These are phyloP conservation scores for Vicia faba DNA, from an alignment of 306 rosid species.

Conservation along the genomic window DNA sequence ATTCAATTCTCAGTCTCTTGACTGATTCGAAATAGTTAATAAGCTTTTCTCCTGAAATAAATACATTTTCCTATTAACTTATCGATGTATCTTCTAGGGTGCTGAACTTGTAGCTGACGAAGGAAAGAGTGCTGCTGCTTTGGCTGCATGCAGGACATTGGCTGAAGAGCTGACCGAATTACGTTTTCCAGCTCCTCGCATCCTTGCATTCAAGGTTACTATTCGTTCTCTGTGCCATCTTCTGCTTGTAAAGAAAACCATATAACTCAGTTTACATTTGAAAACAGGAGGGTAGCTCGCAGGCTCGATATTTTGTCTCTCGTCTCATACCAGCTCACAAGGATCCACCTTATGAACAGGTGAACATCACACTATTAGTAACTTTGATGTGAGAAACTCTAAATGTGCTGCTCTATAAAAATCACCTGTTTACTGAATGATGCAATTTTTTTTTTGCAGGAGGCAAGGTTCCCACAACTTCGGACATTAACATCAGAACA, in stretches of 20 bases:
- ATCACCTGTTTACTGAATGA: slow-evolving; percentile 4
- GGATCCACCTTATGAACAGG: slow-evolving; percentile 99
- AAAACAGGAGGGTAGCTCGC: slow-evolving; percentile 98
- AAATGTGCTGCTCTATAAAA: not conserved
- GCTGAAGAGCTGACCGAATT: slow-evolving; percentile 92
- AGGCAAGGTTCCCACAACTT: slow-evolving; percentile 89
- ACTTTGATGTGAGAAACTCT: not conserved
- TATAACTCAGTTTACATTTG: slow-evolving; percentile 38
- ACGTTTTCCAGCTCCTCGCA: slow-evolving; percentile 97
- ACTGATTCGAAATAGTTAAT: too few relatives aligned
- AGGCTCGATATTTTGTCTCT: slow-evolving; percentile 88
- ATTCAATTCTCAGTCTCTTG: not conserved
- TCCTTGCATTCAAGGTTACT: slow-evolving; percentile 87
- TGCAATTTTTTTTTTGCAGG: slow-evolving; percentile 54
- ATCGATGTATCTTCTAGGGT: slow-evolving; percentile 65
- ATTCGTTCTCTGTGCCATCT: not conserved
- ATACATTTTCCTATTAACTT: slow-evolving; percentile 1
- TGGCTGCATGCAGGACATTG: slow-evolving; percentile 98
- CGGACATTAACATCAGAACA: slow-evolving; percentile 68
- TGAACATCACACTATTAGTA: slow-evolving; percentile 36
- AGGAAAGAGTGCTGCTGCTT: slow-evolving; percentile 89
- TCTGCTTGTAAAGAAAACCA: slow-evolving; percentile 27
- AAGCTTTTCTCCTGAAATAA: too few relatives aligned
- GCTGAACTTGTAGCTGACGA: slow-evolving; percentile 90
- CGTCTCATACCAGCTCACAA: slow-evolving; percentile 96